These are phyloP conservation scores for Globisporangium rhizosaccharum DNA, from an alignment of 352 stramenopile species.

Conservation along the genomic window DNA sequence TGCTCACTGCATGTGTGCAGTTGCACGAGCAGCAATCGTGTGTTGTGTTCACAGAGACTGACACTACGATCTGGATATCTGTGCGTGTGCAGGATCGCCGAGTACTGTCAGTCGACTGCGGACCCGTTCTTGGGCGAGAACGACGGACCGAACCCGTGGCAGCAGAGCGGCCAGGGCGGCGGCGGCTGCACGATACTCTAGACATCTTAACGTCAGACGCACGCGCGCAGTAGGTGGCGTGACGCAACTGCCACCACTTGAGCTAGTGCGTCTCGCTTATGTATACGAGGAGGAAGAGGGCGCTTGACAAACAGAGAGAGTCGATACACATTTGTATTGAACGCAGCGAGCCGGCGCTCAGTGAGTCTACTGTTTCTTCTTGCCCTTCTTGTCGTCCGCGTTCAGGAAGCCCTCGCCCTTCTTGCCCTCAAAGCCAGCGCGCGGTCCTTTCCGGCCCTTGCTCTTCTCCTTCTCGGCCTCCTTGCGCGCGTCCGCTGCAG, in stretches of 20 bases:
- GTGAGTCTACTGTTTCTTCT: constrained; percentile 33
- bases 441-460: constrained; percentile 42
- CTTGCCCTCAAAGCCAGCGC: constrained; percentile 78
- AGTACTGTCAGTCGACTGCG: constrained; percentile 68
- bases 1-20: background rate
- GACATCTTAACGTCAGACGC: background rate
- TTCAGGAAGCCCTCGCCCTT: constrained; percentile 76
- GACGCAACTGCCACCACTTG: background rate
- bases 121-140: constrained; percentile 78
- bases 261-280: background rate
- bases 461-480: constrained; percentile 13
- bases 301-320: too few species aligned
- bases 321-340: constrained; percentile 5
- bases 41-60: background rate
- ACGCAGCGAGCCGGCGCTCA: constrained; percentile 10
- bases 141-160: constrained; percentile 67
- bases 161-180: constrained; percentile 55
- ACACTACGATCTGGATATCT: background rate
- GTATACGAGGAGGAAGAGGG: too few species aligned
- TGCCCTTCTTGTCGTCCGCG: constrained; percentile 43
- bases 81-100: constrained; percentile 39
- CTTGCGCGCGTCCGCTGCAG: constrained; percentile 18
- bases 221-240: background rate
- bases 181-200: constrained; percentile 63
- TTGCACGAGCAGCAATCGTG: background rate